Conservation (phyloP, 2,329 filamentous ascomycete genomes). For the Clonostachys rhizophaga region DNA sequence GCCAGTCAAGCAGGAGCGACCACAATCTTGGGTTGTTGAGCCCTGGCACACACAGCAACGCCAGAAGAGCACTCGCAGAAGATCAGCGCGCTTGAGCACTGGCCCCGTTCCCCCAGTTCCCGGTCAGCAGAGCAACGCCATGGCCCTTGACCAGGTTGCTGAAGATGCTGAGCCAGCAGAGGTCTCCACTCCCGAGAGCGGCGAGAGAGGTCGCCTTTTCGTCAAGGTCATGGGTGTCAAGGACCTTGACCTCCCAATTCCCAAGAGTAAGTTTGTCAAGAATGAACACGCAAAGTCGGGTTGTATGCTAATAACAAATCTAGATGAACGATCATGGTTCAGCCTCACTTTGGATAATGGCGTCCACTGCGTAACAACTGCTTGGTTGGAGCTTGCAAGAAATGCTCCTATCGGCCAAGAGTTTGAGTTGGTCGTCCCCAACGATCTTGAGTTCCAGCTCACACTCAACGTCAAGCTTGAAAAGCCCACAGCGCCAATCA, state of each 20-base stretch:
- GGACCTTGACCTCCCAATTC: slow-evolving; percentile 86
- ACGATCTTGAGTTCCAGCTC: slow-evolving; percentile 97
- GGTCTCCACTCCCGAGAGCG: slow-evolving; percentile 64
- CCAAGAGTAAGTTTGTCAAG: slow-evolving; percentile 65
- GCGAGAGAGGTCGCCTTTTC: slow-evolving; percentile 86
- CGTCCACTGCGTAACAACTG: slow-evolving; percentile 93
- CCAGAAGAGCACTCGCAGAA: slow-evolving; percentile 58
- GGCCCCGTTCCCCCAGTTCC: slow-evolving; percentile 79
- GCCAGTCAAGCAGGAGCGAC: slow-evolving; percentile 70
- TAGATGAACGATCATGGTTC: slow-evolving; percentile 89
- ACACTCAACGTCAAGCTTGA: slow-evolving; percentile 94
- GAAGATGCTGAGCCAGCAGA: slow-evolving; percentile 63
- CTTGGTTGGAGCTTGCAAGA: slow-evolving; percentile 87
- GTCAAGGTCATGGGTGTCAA: slow-evolving; percentile 99
- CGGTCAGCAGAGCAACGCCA: slow-evolving; percentile 78
- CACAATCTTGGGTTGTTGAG: slow-evolving; percentile 93
- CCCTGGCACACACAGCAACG: slow-evolving; percentile 87
- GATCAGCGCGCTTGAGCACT: slow-evolving; percentile 16
- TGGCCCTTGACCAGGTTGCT: slow-evolving; percentile 57
- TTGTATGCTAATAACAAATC: slow-evolving; percentile 13
- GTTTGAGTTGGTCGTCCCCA: slow-evolving; percentile 94
- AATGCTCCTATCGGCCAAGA: slow-evolving; percentile 96
- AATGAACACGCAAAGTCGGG: neutral
- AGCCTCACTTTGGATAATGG: slow-evolving; percentile 97
- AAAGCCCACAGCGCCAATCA: slow-evolving; percentile 60